Conservation (phyloP, 106 monocot genomes). For the Vanilla planifolia region DNA sequence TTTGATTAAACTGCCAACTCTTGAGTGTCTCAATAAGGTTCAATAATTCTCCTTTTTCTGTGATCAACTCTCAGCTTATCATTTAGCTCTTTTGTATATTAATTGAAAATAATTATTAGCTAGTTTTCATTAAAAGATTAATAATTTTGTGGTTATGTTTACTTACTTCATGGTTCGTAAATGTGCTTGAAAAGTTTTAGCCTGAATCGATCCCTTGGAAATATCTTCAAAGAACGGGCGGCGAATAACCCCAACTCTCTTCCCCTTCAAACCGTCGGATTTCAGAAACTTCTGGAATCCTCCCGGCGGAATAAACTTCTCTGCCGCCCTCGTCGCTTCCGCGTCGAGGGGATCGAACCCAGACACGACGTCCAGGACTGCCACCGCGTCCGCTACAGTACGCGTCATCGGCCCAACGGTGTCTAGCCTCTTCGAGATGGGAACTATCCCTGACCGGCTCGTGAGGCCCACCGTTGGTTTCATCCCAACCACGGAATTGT, state of each 20-base stretch:
- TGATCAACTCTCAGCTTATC: too few species aligned
- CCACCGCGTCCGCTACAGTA: too few species aligned
- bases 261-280: conserved; percentile 43
- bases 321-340: conserved; percentile 32
- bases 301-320: conserved; percentile 40
- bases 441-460: too few species aligned
- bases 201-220: conserved; percentile 8
- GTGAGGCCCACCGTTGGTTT: too few species aligned
- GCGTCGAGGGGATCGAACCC: conserved; percentile 53
- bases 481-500: too few species aligned
- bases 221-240: conserved; percentile 40
- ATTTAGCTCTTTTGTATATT: too few species aligned
- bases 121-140: too few species aligned
- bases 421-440: conserved; percentile 50
- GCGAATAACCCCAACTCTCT: conserved; percentile 57
- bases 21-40: too few species aligned
- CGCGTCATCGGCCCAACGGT: conserved; percentile 71
- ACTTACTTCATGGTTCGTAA: conserved; percentile 49
- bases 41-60: too few species aligned
- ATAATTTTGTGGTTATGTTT: too few species aligned
- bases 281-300: conserved; percentile 60
- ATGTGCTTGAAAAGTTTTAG: conserved; percentile 31
- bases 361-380: conserved; percentile 49
- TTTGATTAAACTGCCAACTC: too few species aligned
- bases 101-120: too few species aligned